phyloP scores from a whole-genome alignment of 371 early-diverging fungal species.

The Apophysomyces variabilis region DNA sequence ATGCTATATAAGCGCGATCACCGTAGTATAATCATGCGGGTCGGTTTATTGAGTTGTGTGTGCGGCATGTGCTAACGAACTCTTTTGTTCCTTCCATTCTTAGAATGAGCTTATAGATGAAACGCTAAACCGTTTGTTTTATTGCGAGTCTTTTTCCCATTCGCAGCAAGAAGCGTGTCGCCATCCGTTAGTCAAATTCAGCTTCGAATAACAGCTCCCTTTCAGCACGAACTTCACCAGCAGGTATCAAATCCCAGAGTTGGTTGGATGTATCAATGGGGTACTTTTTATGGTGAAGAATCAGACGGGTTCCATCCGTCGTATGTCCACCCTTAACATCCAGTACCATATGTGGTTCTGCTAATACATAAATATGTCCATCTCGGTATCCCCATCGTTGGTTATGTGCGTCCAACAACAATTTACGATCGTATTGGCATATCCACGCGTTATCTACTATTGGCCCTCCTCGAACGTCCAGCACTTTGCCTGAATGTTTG shows the following conservation, averaged over 20 bases:
- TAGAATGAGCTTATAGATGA: too few relatives aligned
- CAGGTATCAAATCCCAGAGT: constrained; percentile 52
- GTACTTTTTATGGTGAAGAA: constrained; percentile 40
- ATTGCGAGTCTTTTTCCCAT: too few relatives aligned
- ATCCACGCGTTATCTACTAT: constrained; percentile 40
- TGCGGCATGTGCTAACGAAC: too few relatives aligned
- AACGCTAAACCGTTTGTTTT: too few relatives aligned
- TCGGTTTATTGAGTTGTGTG: too few relatives aligned
- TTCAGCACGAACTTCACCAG: constrained; percentile 44
- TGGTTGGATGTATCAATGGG: constrained; percentile 34
- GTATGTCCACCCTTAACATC: constrained; percentile 38
- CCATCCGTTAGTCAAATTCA: constrained; percentile 29
- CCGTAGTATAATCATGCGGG: too few relatives aligned
- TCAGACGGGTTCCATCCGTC: constrained; percentile 41
- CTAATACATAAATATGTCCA: constrained; percentile 47
- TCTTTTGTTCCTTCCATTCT: too few relatives aligned
- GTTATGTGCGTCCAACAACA: constrained; percentile 42
- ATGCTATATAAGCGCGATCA: too few relatives aligned
- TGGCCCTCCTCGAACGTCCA: constrained; percentile 51
- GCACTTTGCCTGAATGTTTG: constrained; percentile 44
- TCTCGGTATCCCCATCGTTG: constrained; percentile 50
- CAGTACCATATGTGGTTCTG: constrained; percentile 52
- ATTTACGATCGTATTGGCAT: constrained; percentile 53
- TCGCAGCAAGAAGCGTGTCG: too few relatives aligned
- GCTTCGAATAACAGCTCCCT: constrained; percentile 54